phyloP scores from a whole-genome alignment of 345 rosid genomes.

The Streptanthus diversifolius region DNA sequence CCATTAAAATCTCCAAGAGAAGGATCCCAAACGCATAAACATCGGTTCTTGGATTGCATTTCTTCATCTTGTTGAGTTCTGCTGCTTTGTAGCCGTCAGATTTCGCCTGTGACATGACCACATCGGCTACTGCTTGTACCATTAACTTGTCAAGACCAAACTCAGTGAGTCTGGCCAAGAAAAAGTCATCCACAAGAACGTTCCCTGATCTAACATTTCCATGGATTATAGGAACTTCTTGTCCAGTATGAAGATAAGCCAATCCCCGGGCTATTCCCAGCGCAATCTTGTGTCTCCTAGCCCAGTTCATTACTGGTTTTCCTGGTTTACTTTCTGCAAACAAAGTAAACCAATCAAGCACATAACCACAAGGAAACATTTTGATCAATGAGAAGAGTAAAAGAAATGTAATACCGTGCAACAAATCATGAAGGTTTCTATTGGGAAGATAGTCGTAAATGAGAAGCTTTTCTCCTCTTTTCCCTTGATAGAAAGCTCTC shows the following conservation, averaged over 20 bases:
- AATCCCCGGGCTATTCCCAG: constrained; percentile 76
- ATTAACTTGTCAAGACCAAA: constrained; percentile 80
- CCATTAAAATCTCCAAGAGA: constrained; percentile 66
- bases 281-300: constrained; percentile 81
- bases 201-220: constrained; percentile 75
- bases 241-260: constrained; percentile 64
- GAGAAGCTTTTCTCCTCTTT: constrained; percentile 84
- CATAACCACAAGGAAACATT: neutral
- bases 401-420: constrained; percentile 49
- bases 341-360: neutral
- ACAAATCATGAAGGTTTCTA: constrained; percentile 61
- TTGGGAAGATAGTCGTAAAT: constrained; percentile 78
- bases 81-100: constrained; percentile 76
- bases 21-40: constrained; percentile 77
- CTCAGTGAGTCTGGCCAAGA: constrained; percentile 66
- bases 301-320: constrained; percentile 71
- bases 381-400: neutral
- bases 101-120: constrained; percentile 70
- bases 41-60: constrained; percentile 75
- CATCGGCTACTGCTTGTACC: constrained; percentile 73
- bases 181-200: constrained; percentile 74
- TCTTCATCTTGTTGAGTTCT: constrained; percentile 77
- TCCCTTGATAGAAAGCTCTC: constrained; percentile 87
- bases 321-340: constrained; percentile 59
- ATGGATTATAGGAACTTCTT: constrained; percentile 62